Conservation (phyloP, 768 basidiomycete genomes). For the Boletus rubropictus region DNA sequence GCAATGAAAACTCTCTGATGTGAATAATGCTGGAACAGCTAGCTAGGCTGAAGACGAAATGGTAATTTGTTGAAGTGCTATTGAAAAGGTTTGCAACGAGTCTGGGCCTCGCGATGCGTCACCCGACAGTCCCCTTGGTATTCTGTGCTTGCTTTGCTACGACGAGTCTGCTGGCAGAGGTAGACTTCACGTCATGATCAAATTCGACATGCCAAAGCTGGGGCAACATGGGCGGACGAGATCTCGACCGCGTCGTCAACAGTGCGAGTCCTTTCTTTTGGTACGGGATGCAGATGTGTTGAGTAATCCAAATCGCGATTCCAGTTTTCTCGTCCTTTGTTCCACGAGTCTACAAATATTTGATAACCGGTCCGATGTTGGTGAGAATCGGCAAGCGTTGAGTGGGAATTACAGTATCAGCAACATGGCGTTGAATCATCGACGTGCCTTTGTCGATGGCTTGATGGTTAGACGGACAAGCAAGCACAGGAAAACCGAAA, state of each 20-base stretch:
- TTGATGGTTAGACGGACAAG: constrained; percentile 1
- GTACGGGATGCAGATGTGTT: too few relatives aligned
- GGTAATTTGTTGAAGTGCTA: too few relatives aligned
- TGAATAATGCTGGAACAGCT: too few relatives aligned
- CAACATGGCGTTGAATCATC: not conserved
- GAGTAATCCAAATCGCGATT: too few relatives aligned
- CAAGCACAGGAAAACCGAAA: not conserved
- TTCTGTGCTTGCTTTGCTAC: not conserved
- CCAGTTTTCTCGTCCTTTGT: too few relatives aligned
- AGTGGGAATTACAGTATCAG: not conserved
- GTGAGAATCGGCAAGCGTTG: constrained; percentile 31
- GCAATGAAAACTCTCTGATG: too few relatives aligned
- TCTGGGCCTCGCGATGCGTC: too few relatives aligned
- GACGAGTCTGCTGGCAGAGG: constrained; percentile 12
- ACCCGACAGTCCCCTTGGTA: not conserved
- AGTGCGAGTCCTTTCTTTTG: constrained; percentile 21
- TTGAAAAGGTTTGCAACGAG: too few relatives aligned
- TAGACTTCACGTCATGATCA: constrained; percentile 27
- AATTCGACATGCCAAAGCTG: constrained; percentile 25
- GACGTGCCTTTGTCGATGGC: not conserved
- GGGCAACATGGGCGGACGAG: constrained; percentile 11
- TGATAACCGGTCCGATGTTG: too few relatives aligned
- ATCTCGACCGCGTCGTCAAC: constrained; percentile 35
- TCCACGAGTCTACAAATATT: too few relatives aligned
- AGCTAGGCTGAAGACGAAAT: too few relatives aligned